Evolutionary conservation across 2,329 filamentous ascomycete genomes (phyloP), one percentile per base, ranked within the genome.

Genomic region (Botrytis tulipae): DNA sequence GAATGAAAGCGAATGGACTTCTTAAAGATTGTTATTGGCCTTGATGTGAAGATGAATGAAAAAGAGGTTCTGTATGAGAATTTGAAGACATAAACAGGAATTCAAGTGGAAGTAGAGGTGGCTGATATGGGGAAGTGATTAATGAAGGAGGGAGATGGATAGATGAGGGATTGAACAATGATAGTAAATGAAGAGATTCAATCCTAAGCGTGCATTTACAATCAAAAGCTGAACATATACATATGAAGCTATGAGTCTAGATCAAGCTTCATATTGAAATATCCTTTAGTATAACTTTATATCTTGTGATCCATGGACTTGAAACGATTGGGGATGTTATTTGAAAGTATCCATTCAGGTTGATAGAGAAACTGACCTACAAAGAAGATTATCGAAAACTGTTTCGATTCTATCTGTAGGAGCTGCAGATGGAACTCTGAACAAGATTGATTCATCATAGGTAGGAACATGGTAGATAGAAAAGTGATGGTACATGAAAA

Each of bases 151-250:
- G 51, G 8, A 54, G 5, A 54, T 54, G n/a, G 14, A 18, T 29
- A 16, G n/a, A 29, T 42, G 12, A 12, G 32, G 7, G n/a, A 29
- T 42, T 4, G 40, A 35, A 32, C 12, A 2, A 59, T 22, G 57
- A 32, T 18, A 22, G 8, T 25, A 7, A 12, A 25, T 25, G 3
- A 14, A 37, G 20, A 61, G 10, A 8, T 25, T 61, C 2, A 61
- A 61, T 4, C 3, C 22, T 37, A 12, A 16, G 16, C 1, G 3
- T 1, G 18, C 7, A 18, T 12, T n/a, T 2, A 22, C 3, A n/a
- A 3, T 6, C n/a, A 6, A 0, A 2, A 40, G 12, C 4, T 40
- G 59, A 16, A 16, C 1, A n/a, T 7, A 4, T 25, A 6, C 1
- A 16, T 3, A n/a, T 3, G 12, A 8, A 35, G 3, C 22, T 25